phyloP scores from a whole-genome alignment of 1,284 basidiomycete genomes.

The Schizophyllum commune region DNA sequence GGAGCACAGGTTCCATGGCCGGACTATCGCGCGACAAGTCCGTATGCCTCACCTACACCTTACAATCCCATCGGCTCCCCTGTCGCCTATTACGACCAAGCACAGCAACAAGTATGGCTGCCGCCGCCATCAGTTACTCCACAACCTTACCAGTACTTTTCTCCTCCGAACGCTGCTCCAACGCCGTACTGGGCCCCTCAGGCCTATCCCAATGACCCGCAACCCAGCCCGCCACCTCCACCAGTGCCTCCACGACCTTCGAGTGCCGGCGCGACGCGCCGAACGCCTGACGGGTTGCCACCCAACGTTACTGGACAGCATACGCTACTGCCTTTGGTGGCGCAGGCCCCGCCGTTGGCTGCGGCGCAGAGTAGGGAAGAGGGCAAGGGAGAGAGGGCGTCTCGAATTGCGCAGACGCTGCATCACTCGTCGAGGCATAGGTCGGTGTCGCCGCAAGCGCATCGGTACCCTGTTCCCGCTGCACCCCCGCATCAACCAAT shows the following conservation, averaged over 20 bases:
- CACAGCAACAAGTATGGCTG: conserved; percentile 39
- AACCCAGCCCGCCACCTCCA: conserved; percentile 16
- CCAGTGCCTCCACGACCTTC: conserved; percentile 14
- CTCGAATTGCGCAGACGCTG: conserved; percentile 51
- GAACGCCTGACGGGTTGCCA: neutral
- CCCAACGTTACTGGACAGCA: neutral
- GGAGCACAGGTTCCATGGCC: conserved; percentile 10
- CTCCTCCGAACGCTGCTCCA: conserved; percentile 16
- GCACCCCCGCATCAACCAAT: neutral
- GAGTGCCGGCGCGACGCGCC: conserved; percentile 23
- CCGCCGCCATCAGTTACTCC: conserved; percentile 29
- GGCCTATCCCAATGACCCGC: conserved; percentile 19
- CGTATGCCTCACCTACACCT: conserved; percentile 23
- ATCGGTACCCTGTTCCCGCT: conserved; percentile 8
- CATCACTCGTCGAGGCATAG: conserved; percentile 47
- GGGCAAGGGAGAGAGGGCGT: conserved; percentile 54
- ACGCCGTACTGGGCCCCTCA: conserved; percentile 21
- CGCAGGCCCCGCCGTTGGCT: conserved; percentile 1
- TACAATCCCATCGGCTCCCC: conserved; percentile 28
- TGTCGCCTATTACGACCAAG: conserved; percentile 32
- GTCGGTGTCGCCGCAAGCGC: conserved; percentile 46
- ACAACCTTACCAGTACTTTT: conserved; percentile 17
- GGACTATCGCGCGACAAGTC: conserved; percentile 21
- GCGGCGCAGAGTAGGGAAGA: conserved; percentile 33
- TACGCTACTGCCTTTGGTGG: conserved; percentile 4